Conservation (phyloP, 164 flowering plant genomes). For the Annona squamosa region DNA sequence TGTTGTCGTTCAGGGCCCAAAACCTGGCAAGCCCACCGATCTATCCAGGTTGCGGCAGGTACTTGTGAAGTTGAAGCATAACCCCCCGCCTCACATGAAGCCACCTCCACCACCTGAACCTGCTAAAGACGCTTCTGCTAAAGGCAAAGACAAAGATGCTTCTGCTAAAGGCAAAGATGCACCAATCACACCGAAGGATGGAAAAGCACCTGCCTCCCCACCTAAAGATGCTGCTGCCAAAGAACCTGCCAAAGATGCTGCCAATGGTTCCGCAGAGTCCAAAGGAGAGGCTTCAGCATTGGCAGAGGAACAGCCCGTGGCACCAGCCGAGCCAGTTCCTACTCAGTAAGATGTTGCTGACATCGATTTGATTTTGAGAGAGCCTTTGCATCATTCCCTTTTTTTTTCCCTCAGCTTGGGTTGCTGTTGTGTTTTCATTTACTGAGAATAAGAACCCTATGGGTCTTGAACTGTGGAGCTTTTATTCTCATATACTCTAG, state of each 20-base stretch:
- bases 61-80: slow-evolving; percentile 77
- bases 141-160: slow-evolving; percentile 38
- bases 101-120: slow-evolving; percentile 54
- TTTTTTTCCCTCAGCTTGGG: too few relatives aligned
- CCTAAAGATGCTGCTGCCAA: neutral
- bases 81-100: slow-evolving; percentile 86
- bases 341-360: neutral
- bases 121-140: slow-evolving; percentile 28
- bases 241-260: neutral
- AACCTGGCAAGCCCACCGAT: slow-evolving; percentile 95
- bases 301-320: slow-evolving; percentile 26
- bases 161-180: slow-evolving; percentile 36
- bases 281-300: slow-evolving; percentile 27
- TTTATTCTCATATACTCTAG: too few relatives aligned
- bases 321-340: slow-evolving; percentile 29
- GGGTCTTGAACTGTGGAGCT: too few relatives aligned
- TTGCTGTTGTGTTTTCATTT: too few relatives aligned
- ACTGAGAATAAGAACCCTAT: too few relatives aligned
- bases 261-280: slow-evolving; percentile 13
- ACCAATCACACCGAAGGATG: slow-evolving; percentile 4
- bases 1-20: slow-evolving; percentile 76
- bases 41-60: slow-evolving; percentile 83
- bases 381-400: too few relatives aligned
- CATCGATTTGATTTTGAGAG: neutral
- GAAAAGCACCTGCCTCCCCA: neutral